phyloP scores from a whole-genome alignment of 805 yeast species.

The Yamadazyma olivae region DNA sequence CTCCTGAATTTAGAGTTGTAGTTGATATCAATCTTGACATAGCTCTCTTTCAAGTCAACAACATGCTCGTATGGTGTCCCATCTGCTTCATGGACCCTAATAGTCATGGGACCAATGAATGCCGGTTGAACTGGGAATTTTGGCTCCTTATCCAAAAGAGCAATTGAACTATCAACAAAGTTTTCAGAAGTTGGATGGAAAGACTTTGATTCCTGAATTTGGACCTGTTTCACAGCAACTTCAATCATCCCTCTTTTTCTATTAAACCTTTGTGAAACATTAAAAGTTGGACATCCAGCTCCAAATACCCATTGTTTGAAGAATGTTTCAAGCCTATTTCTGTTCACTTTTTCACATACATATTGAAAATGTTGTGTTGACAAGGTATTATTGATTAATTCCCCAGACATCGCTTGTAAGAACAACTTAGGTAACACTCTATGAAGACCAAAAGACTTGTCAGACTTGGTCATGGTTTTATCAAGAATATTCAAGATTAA shows the following conservation, averaged over 20 bases:
- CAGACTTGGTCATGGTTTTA: constrained; percentile 92
- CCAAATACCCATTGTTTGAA: constrained; percentile 94
- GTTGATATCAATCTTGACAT: constrained; percentile 87
- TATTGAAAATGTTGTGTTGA: constrained; percentile 85
- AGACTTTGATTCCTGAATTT: constrained; percentile 53
- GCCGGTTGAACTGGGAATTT: constrained; percentile 42
- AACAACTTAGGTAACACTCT: constrained; percentile 90
- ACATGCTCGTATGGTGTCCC: constrained; percentile 99
- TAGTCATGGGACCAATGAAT: constrained; percentile 94
- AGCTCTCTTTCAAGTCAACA: constrained; percentile 81
- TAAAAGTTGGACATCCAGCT: constrained; percentile 82
- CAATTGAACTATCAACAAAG: constrained; percentile 45
- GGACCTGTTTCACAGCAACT: constrained; percentile 90
- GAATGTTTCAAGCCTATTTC: constrained; percentile 74
- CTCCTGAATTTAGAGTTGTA: constrained; percentile 92
- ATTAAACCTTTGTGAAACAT: constrained; percentile 89
- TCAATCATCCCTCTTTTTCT: constrained; percentile 92
- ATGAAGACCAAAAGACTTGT: constrained; percentile 86
- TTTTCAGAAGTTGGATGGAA: constrained; percentile 34
- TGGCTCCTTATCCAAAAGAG: constrained; percentile 42
- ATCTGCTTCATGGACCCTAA: constrained; percentile 95
- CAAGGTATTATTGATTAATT: constrained; percentile 69
- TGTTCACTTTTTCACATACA: constrained; percentile 93
- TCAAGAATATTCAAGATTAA: constrained; percentile 81
- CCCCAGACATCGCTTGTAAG: constrained; percentile 94